Percentiles rank a stretch among this genome's conserved stretches.
These are phyloP conservation scores for Galerina sulciceps DNA, from an alignment of 768 basidiomycete genomes.

Conservation along the genomic window DNA sequence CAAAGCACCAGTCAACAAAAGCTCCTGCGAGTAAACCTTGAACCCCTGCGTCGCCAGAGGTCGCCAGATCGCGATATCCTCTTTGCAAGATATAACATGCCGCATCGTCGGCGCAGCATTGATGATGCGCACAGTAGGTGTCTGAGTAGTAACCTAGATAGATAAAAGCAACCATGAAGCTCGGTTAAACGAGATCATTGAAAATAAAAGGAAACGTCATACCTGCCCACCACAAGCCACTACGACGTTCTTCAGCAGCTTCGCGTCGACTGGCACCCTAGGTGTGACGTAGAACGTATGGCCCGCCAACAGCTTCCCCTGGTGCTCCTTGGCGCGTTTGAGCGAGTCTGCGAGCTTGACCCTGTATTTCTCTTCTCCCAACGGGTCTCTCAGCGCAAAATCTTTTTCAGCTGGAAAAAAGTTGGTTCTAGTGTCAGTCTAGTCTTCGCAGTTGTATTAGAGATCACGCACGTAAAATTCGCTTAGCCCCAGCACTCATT, in stretches of 20 bases:
- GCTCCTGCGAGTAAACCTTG: conserved; percentile 70
- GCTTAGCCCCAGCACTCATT: conserved; percentile 56
- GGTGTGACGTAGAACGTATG: conserved; percentile 79
- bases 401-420: conserved; percentile 61
- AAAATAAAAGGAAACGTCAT: conserved; percentile 15
- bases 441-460: neutral
- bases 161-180: neutral
- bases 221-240: conserved; percentile 76
- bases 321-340: conserved; percentile 52
- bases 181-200: neutral
- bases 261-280: conserved; percentile 59
- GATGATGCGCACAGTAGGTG: conserved; percentile 60
- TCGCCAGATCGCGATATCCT: conserved; percentile 70
- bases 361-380: conserved; percentile 66
- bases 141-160: conserved; percentile 49
- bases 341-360: conserved; percentile 70
- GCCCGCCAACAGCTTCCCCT: conserved; percentile 62
- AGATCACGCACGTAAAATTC: conserved; percentile 62
- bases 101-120: conserved; percentile 50
- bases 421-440: neutral
- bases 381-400: conserved; percentile 63
- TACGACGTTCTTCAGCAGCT: conserved; percentile 72
- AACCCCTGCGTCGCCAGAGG: conserved; percentile 52
- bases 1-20: conserved; percentile 66
- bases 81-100: conserved; percentile 67